These are phyloP conservation scores for Rhizopogon salebrosus DNA, from an alignment of 768 basidiomycete species.

Conservation along the genomic window DNA sequence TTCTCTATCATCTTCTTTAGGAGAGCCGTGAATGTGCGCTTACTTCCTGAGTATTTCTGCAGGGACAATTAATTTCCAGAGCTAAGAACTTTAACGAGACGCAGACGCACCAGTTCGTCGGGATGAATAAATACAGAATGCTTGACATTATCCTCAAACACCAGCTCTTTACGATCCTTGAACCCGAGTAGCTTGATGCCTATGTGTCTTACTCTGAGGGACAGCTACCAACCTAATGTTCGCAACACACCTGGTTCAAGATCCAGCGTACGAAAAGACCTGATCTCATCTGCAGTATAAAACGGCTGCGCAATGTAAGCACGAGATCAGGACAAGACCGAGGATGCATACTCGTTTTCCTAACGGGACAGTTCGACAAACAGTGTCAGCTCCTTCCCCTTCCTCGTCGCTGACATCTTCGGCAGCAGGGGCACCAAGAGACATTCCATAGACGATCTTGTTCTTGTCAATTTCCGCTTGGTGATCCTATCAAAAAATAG, in stretches of 20 bases:
- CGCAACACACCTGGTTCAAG: constrained; percentile 59
- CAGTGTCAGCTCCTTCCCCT: constrained; percentile 34
- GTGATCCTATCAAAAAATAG: constrained; percentile 15
- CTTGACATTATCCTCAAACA: constrained; percentile 87
- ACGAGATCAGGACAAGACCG: constrained; percentile 1
- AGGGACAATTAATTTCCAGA: neutral
- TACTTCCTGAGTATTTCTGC: constrained; percentile 83
- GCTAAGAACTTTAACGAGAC: too few species aligned
- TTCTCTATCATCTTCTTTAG: constrained; percentile 79
- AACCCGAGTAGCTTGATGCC: constrained; percentile 93
- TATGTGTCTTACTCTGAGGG: constrained; percentile 18
- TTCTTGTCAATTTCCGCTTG: constrained; percentile 23
- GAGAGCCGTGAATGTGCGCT: constrained; percentile 84
- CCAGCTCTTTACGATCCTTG: constrained; percentile 63
- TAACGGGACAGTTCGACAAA: constrained; percentile 39
- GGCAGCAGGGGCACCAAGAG: constrained; percentile 31
- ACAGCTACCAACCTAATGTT: neutral
- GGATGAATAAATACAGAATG: constrained; percentile 92
- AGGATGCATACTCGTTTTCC: constrained; percentile 44
- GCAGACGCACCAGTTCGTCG: constrained; percentile 66
- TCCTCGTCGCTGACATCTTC: constrained; percentile 26
- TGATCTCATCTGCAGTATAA: constrained; percentile 79
- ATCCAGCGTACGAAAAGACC: constrained; percentile 76
- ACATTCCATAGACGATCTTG: constrained; percentile 26
- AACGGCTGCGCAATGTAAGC: constrained; percentile 50